Percentiles rank a stretch among this genome's conserved stretches.
Conservation (phyloP, 2,329 filamentous ascomycete genomes). For the Colletotrichum cereale region DNA sequence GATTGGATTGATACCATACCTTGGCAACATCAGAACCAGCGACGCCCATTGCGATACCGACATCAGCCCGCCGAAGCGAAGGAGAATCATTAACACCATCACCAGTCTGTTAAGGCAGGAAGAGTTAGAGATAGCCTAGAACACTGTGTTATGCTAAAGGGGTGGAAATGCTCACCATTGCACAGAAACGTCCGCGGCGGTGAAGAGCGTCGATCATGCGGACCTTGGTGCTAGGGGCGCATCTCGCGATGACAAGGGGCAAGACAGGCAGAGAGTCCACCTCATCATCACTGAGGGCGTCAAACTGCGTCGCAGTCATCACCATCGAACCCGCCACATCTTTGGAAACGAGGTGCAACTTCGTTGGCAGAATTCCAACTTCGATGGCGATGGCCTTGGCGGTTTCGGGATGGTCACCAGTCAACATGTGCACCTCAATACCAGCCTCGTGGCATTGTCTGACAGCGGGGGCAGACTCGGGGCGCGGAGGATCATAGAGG, state of each 20-base stretch:
- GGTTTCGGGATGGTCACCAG: constrained; percentile 70
- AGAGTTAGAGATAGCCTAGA: not conserved
- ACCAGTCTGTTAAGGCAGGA: constrained; percentile 61
- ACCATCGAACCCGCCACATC: constrained; percentile 67
- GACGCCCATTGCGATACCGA: constrained; percentile 75
- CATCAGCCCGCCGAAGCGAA: constrained; percentile 72
- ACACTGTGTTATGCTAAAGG: not conserved
- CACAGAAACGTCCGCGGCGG: constrained; percentile 69
- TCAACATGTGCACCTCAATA: constrained; percentile 71
- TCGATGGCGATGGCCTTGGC: constrained; percentile 69
- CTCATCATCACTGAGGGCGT: constrained; percentile 68
- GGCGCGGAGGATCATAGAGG: constrained; percentile 69
- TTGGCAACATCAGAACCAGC: constrained; percentile 73
- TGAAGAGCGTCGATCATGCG: constrained; percentile 74
- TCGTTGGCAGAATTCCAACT: constrained; percentile 66
- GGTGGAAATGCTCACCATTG: constrained; percentile 60
- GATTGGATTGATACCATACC: too few species aligned
- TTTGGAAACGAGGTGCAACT: constrained; percentile 59
- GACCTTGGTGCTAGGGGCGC: constrained; percentile 74
- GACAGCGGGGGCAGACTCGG: constrained; percentile 69
- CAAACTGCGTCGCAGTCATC: constrained; percentile 71
- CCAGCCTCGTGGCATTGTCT: constrained; percentile 65
- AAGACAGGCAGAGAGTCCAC: constrained; percentile 70
- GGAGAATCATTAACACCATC: constrained; percentile 76
- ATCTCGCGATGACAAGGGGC: constrained; percentile 73